Base-by-base conservation (phyloP, 2,329 filamentous ascomycete species). In the Ascochyta clinopodiicola region DNA sequence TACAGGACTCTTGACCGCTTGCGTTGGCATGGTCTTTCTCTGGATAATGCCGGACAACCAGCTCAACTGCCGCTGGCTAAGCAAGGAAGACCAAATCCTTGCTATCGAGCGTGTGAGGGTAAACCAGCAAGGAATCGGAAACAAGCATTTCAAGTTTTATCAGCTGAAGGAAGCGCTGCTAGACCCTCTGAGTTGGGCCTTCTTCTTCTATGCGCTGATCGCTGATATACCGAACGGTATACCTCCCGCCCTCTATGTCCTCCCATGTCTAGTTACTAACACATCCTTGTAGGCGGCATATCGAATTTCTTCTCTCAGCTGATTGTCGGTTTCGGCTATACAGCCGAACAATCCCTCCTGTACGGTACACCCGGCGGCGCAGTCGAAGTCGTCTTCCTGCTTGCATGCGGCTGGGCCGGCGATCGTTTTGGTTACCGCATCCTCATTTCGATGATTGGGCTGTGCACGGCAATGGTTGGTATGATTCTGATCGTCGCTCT, bases 51-150 rank as follows among this genome's bases (percentile, higher is more conserved):
- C 85, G 0, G 85, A 87, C 63, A 86, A 80, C 59, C 85, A 86
- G 60, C 70, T 87, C 42, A 86, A 87, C 46, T 83, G 83, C 15
- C 78, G 82, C 2, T 87, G 83, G 81, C 64, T 95, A 24, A 88
- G 79, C 7, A 82, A 88, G 47, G 80, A 85, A 40, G 90, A 94
- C 61, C 85, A 86, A 12, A 71, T 86, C 0, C 80, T 91, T 37
- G 88, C 88, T 0, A 78, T 92, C 24, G 90, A 91, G 60, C 82
- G 90, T 0, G 84, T 94, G 6, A 81, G 89, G 0, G 81, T 86
- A 21, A 94, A 94, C 64, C 86, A 91, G 69, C 90, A 90, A 56
- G 90, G 90, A 0, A 87, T 90, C 15, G 88, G 87, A 1, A 89
- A 86, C 57, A 86, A 86, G 60, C 82, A 89, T 58, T 90, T 88